Evolutionary conservation across 176 grass and related monocot genomes (phyloP).

Genomic region (Pontederia paniculata): DNA sequence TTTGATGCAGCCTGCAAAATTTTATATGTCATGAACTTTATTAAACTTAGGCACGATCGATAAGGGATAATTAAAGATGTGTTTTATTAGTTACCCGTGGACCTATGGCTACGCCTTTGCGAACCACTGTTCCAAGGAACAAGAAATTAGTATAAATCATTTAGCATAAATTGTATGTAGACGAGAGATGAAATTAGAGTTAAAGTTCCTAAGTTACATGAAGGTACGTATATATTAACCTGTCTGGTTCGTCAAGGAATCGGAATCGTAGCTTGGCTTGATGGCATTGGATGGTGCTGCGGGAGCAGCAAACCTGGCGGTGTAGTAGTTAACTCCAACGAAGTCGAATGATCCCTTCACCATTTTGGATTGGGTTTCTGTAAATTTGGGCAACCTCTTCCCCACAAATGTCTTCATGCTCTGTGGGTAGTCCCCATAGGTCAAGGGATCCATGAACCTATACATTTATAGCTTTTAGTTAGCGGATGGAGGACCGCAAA

Average conservation of each 20-base stretch:
- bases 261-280: slow-evolving; percentile 43
- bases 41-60: no score
- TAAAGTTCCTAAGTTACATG: no score
- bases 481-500: no score
- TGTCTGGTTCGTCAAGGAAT: slow-evolving; percentile 42
- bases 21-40: no score
- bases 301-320: slow-evolving; percentile 47
- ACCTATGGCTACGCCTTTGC: slow-evolving; percentile 40
- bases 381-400: slow-evolving; percentile 66
- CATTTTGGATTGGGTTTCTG: slow-evolving; percentile 42
- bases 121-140: slow-evolving; percentile 21
- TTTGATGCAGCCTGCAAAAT: slow-evolving; percentile 23
- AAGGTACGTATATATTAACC: no score
- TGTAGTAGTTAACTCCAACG: slow-evolving; percentile 89
- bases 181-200: no score
- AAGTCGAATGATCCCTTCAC: slow-evolving; percentile 82
- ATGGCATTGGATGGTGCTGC: slow-evolving; percentile 12
- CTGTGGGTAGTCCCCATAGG: slow-evolving; percentile 52
- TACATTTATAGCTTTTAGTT: neutral
- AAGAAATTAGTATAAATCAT: no score
- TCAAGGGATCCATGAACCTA: slow-evolving; percentile 90
- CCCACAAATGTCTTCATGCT: slow-evolving; percentile 52
- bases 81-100: slow-evolving; percentile 24
- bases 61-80: neutral
- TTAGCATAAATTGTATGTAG: no score